Conservation (phyloP, 73 alveolate species). For the Paramecium biaurelia region DNA sequence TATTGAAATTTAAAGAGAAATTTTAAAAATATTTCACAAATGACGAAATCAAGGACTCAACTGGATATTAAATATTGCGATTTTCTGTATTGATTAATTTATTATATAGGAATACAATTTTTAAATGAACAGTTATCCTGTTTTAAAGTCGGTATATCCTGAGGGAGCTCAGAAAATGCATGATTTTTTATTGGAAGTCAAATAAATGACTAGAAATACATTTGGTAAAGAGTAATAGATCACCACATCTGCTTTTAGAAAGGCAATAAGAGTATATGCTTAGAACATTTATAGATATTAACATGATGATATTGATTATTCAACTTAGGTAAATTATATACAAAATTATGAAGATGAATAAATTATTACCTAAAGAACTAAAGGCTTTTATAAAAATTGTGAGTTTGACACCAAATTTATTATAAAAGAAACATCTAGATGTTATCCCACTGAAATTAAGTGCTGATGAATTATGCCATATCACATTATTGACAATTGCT, state of each 20-base stretch:
- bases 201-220: slow-evolving; percentile 23
- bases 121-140: slow-evolving; percentile 23
- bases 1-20: neutral
- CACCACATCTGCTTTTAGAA: neutral
- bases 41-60: neutral
- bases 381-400: slow-evolving; percentile 8
- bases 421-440: neutral
- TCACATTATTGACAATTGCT: slow-evolving; percentile 24
- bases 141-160: neutral
- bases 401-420: slow-evolving; percentile 22
- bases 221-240: slow-evolving; percentile 16
- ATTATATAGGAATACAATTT: slow-evolving; percentile 8
- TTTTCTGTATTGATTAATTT: neutral
- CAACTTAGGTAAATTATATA: neutral
- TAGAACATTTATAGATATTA: slow-evolving; percentile 31
- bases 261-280: slow-evolving; percentile 35
- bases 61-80: neutral
- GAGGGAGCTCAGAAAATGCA: neutral
- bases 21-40: neutral
- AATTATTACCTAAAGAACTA: neutral
- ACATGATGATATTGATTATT: slow-evolving; percentile 44
- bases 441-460: neutral
- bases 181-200: neutral
- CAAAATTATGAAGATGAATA: neutral
- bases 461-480: slow-evolving; percentile 42